A percentile compares a stretch with the other conserved stretches of the same genome.
phyloP scores from a whole-genome alignment of 306 rosid genomes.

The Nissolia schottii region DNA sequence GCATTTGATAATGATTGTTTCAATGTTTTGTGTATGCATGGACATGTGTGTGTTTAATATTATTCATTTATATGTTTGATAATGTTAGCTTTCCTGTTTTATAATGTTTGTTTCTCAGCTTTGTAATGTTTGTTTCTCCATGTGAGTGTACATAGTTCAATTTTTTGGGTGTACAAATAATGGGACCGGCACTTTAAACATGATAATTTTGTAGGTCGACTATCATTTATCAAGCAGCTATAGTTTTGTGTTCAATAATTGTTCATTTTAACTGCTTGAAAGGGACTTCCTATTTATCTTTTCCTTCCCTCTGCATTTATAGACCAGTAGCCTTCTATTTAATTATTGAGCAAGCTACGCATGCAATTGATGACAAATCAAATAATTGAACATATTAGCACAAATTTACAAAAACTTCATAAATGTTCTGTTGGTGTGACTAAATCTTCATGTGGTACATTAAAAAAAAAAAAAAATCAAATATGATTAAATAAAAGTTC shows the following conservation, averaged over 20 bases:
- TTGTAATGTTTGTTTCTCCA: too few species aligned
- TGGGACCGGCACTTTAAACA: background rate
- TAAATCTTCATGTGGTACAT: slow-evolving; percentile 1
- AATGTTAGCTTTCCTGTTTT: too few species aligned
- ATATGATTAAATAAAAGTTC: background rate
- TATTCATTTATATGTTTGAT: too few species aligned
- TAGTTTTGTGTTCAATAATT: background rate
- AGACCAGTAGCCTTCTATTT: background rate
- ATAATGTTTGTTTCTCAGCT: too few species aligned
- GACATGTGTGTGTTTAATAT: too few species aligned
- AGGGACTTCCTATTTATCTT: slow-evolving; percentile 5
- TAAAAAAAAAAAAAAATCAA: background rate
- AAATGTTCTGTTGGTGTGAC: background rate
- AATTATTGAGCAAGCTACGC: background rate
- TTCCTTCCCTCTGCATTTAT: background rate
- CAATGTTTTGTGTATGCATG: too few species aligned
- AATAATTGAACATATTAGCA: background rate
- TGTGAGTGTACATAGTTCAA: too few species aligned
- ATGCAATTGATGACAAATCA: background rate
- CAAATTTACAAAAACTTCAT: background rate
- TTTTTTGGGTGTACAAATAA: too few species aligned
- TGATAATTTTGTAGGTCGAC: background rate
- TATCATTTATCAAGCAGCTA: slow-evolving; percentile 13
- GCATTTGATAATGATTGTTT: too few species aligned
- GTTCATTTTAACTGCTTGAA: background rate